phyloP scores from a whole-genome alignment of 2,329 filamentous ascomycete species.

The Didymosphaeria variabile region DNA sequence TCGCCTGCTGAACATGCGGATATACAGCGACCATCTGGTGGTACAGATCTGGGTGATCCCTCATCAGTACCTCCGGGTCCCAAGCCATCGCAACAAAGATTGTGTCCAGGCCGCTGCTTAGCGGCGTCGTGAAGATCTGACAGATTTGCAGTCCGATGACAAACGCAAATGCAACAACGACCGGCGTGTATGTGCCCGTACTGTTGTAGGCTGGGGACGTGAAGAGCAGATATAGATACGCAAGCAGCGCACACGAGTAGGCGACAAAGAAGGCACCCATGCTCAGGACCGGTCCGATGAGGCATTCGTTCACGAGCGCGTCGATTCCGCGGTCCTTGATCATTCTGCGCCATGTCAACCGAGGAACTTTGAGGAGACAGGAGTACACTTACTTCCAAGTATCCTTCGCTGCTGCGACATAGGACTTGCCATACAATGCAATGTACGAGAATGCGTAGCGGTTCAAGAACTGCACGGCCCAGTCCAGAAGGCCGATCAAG shows the following conservation, averaged over 20 bases:
- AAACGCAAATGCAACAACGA: conserved; percentile 86
- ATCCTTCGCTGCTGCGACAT: conserved; percentile 85
- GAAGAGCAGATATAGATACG: conserved; percentile 87
- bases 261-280: conserved; percentile 85
- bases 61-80: conserved; percentile 76
- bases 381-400: conserved; percentile 73
- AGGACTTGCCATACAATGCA: conserved; percentile 88
- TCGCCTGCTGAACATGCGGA: conserved; percentile 81
- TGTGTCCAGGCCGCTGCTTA: conserved; percentile 88
- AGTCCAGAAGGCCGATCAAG: conserved; percentile 79
- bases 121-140: conserved; percentile 87
- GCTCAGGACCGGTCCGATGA: conserved; percentile 69
- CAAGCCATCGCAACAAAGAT: conserved; percentile 83
- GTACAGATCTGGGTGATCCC: conserved; percentile 84
- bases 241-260: conserved; percentile 80
- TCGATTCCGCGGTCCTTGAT: conserved; percentile 93
- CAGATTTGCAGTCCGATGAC: conserved; percentile 89
- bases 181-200: conserved; percentile 72
- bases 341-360: conserved; percentile 61
- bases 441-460: conserved; percentile 94
- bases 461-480: conserved; percentile 89
- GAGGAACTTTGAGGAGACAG: not conserved
- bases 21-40: conserved; percentile 81
- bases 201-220: conserved; percentile 82
- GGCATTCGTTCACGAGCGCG: conserved; percentile 86